These are phyloP conservation scores for Calocybe indica DNA, from an alignment of 768 basidiomycete genomes.

Conservation along the genomic window DNA sequence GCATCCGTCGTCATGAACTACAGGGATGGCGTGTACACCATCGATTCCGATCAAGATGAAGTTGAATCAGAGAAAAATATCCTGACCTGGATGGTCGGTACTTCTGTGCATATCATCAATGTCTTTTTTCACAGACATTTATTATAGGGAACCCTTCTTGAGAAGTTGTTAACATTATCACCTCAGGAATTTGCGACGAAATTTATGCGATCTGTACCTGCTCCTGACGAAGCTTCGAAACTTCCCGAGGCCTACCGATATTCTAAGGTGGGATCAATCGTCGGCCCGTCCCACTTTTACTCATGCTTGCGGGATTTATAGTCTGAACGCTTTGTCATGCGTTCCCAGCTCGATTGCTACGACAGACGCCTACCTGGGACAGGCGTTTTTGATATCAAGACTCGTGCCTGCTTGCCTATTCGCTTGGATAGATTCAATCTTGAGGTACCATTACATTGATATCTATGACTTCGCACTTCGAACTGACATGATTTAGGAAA, in stretches of 20 bases:
- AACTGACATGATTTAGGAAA: slow-evolving; percentile 43
- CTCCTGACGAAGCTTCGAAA: slow-evolving; percentile 15
- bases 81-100: slow-evolving; percentile 66
- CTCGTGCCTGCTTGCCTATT: slow-evolving; percentile 79
- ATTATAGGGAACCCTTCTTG: slow-evolving; percentile 76
- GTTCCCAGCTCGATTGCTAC: slow-evolving; percentile 89
- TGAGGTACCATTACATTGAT: slow-evolving; percentile 33
- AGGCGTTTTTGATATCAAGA: slow-evolving; percentile 96
- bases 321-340: slow-evolving; percentile 74
- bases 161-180: slow-evolving; percentile 76
- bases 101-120: not conserved
- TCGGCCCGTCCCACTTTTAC: not conserved
- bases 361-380: slow-evolving; percentile 80
- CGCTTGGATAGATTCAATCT: slow-evolving; percentile 84
- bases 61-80: slow-evolving; percentile 54
- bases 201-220: slow-evolving; percentile 24
- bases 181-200: slow-evolving; percentile 56
- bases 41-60: slow-evolving; percentile 48
- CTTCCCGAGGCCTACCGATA: slow-evolving; percentile 78
- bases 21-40: slow-evolving; percentile 59
- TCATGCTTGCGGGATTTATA: slow-evolving; percentile 12
- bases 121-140: not conserved
- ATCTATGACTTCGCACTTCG: not conserved
- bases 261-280: slow-evolving; percentile 50
- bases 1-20: slow-evolving; percentile 61